phyloP scores from a whole-genome alignment of 2,329 filamentous ascomycete genomes.

The Nemania sp. region DNA sequence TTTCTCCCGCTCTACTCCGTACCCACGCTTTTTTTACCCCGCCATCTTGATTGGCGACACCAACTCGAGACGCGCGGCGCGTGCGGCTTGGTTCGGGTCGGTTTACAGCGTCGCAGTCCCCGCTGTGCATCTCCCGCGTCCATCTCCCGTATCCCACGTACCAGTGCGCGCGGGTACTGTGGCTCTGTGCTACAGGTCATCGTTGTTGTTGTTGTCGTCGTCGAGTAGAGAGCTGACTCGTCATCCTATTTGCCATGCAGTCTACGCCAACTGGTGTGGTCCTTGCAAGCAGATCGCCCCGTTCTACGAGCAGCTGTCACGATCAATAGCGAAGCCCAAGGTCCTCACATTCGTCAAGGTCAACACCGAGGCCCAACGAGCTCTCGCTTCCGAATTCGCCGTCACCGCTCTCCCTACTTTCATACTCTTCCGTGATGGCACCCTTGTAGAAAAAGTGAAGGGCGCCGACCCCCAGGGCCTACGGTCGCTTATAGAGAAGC shows the following conservation, averaged over 20 bases:
- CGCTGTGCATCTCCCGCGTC: conserved; percentile 4
- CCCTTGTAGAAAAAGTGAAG: conserved; percentile 67
- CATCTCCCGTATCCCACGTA: conserved; percentile 1
- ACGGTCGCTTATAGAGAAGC: conserved; percentile 69
- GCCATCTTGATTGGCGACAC: conserved; percentile 33
- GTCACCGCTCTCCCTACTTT: conserved; percentile 88
- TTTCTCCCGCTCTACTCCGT: conserved; percentile 30
- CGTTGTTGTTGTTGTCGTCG: background rate
- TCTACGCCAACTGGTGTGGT: conserved; percentile 85
- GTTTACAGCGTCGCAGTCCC: background rate
- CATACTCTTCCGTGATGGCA: conserved; percentile 77
- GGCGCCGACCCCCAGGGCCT: conserved; percentile 76
- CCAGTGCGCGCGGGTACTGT: background rate
- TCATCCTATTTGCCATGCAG: conserved; percentile 49
- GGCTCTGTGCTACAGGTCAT: background rate
- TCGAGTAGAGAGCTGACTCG: conserved; percentile 25
- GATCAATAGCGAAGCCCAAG: conserved; percentile 69
- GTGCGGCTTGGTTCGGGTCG: background rate
- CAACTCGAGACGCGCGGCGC: conserved; percentile 25
- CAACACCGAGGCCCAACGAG: conserved; percentile 72
- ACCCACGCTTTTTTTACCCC: conserved; percentile 29
- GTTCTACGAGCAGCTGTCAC: conserved; percentile 76
- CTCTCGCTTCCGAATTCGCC: conserved; percentile 70
- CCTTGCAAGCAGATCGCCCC: conserved; percentile 85
- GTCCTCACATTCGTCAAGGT: conserved; percentile 84